These are phyloP conservation scores for Bombardia bombarda DNA, from an alignment of 495 filamentous ascomycete genomes.

Conservation along the genomic window DNA sequence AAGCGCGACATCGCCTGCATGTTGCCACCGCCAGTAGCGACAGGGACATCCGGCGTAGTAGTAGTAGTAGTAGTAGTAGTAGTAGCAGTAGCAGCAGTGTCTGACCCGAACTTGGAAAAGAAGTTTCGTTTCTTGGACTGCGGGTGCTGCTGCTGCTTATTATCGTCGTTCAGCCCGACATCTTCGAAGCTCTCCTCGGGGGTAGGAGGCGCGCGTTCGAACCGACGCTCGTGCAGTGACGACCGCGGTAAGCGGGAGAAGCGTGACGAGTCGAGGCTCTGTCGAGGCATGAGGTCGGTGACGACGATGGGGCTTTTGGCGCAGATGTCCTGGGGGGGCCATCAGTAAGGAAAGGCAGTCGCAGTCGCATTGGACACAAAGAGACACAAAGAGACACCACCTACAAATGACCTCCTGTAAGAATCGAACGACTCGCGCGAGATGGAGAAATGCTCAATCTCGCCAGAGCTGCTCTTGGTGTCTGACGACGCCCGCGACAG, in stretches of 20 bases:
- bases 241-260: slow-evolving; percentile 50
- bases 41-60: slow-evolving; percentile 19
- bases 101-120: slow-evolving; percentile 73
- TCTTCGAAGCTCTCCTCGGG: slow-evolving; percentile 75
- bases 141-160: slow-evolving; percentile 39
- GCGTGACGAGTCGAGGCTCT: slow-evolving; percentile 67
- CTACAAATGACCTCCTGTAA: slow-evolving; percentile 90
- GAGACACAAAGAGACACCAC: slow-evolving; percentile 26
- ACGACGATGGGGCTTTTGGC: slow-evolving; percentile 71
- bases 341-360: no score
- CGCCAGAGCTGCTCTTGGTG: slow-evolving; percentile 60
- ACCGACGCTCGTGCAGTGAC: slow-evolving; percentile 41
- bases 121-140: slow-evolving; percentile 68
- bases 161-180: slow-evolving; percentile 70
- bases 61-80: background rate
- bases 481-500: slow-evolving; percentile 59
- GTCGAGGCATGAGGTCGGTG: slow-evolving; percentile 54
- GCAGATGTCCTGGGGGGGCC: slow-evolving; percentile 67
- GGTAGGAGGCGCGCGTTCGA: slow-evolving; percentile 47
- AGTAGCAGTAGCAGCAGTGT: slow-evolving; percentile 20
- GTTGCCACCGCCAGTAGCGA: slow-evolving; percentile 27
- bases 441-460: slow-evolving; percentile 92
- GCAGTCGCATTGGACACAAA: no score
- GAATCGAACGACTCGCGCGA: slow-evolving; percentile 97
- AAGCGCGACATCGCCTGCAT: slow-evolving; percentile 48